A percentile compares a stretch with the other conserved stretches of the same genome.
These are phyloP conservation scores for Neoboletus subvelutipes DNA, from an alignment of 768 basidiomycete genomes.

Conservation along the genomic window DNA sequence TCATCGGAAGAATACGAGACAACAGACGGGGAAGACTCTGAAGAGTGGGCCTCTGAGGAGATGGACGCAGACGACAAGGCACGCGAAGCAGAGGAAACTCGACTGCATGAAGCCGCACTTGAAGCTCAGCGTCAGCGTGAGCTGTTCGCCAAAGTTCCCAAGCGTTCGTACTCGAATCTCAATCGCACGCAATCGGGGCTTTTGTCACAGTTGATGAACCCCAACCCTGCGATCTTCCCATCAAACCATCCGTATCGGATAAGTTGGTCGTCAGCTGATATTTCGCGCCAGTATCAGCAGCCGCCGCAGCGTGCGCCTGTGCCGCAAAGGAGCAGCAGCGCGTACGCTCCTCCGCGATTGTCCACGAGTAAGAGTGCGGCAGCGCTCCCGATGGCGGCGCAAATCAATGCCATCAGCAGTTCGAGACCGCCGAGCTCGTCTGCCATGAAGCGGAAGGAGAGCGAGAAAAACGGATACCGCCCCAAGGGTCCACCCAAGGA, in stretches of 20 bases:
- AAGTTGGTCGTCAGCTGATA: slow-evolving; percentile 49
- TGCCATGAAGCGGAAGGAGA: slow-evolving; percentile 26
- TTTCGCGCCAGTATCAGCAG: slow-evolving; percentile 31
- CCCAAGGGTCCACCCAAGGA: slow-evolving; percentile 65
- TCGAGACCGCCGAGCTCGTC: slow-evolving; percentile 27
- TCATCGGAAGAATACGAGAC: slow-evolving; percentile 52
- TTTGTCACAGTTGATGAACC: slow-evolving; percentile 69
- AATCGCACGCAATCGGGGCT: slow-evolving; percentile 56
- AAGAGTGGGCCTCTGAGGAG: slow-evolving; percentile 65
- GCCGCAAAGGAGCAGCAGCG: slow-evolving; percentile 30
- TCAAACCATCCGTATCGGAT: slow-evolving; percentile 56
- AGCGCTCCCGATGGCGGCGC: slow-evolving; percentile 57
- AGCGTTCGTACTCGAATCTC: slow-evolving; percentile 60
- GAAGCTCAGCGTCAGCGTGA: slow-evolving; percentile 67
- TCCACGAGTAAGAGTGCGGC: slow-evolving; percentile 55
- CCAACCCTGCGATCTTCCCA: slow-evolving; percentile 61
- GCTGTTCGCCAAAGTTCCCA: slow-evolving; percentile 68
- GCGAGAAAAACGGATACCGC: slow-evolving; percentile 46
- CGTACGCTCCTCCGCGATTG: slow-evolving; percentile 37
- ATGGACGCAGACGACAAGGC: slow-evolving; percentile 38
- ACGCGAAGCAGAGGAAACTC: slow-evolving; percentile 31
- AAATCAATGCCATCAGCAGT: slow-evolving; percentile 40
- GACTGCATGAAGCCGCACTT: slow-evolving; percentile 52
- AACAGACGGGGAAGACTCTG: slow-evolving; percentile 55
- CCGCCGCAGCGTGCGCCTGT: slow-evolving; percentile 19